Percentiles rank a stretch among this genome's conserved stretches.
phyloP scores from a whole-genome alignment of 495 filamentous ascomycete species.

The Neurospora sp. region DNA sequence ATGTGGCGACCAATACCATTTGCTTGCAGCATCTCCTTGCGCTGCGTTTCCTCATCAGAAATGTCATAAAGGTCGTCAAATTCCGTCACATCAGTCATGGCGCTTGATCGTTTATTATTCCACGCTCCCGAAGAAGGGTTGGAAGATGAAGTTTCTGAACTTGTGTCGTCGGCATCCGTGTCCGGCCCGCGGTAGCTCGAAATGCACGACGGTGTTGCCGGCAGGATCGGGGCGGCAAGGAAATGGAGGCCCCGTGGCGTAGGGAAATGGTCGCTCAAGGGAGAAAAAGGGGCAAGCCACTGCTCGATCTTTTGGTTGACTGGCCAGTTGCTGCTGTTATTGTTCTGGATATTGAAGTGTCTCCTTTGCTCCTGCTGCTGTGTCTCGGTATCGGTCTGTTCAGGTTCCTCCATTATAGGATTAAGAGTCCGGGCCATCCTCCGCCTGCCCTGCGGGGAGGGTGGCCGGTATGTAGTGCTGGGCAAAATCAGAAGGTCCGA shows the following conservation, averaged over 20 bases:
- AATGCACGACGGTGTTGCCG: constrained; percentile 34
- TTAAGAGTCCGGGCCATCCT: constrained; percentile 58
- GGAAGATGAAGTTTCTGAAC: constrained; percentile 40
- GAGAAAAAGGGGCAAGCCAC: constrained; percentile 36
- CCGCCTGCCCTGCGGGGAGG: constrained; percentile 58
- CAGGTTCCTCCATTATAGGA: constrained; percentile 73
- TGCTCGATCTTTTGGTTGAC: constrained; percentile 40
- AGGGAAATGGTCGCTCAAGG: constrained; percentile 51
- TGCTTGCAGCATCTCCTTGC: constrained; percentile 21
- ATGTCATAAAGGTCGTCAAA: constrained; percentile 85
- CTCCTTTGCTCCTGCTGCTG: constrained; percentile 15
- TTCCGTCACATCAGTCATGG: constrained; percentile 47
- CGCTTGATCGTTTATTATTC: constrained; percentile 38
- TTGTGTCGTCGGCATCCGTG: constrained; percentile 30
- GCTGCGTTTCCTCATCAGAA: constrained; percentile 49
- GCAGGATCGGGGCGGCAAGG: constrained; percentile 43
- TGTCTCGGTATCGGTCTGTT: constrained; percentile 16
- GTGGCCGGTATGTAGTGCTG: constrained; percentile 49
- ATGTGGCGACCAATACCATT: constrained; percentile 26
- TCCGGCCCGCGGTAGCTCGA: constrained; percentile 23
- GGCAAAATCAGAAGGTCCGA: constrained; percentile 46
- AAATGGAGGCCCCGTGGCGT: constrained; percentile 49
- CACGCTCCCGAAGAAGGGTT: constrained; percentile 42
- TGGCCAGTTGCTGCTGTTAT: constrained; percentile 10
- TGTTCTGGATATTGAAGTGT: neutral